Conservation (phyloP, 371 early-diverging fungal genomes). For the Lichtheimia ornata region DNA sequence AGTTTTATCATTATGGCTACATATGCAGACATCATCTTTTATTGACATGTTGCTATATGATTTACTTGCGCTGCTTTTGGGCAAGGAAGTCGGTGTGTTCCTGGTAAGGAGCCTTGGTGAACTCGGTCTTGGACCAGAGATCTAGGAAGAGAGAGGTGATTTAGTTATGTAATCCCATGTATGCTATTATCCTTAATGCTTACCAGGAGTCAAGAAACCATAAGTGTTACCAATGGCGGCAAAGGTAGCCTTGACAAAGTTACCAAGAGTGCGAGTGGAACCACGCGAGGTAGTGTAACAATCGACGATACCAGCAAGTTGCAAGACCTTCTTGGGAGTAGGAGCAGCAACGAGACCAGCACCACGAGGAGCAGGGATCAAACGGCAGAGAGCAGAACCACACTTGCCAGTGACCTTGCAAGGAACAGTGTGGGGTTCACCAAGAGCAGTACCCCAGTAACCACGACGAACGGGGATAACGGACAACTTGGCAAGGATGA, state of each 20-base stretch:
- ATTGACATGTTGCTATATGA: neutral
- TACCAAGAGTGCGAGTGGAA: conserved; percentile 84
- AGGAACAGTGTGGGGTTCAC: conserved; percentile 60
- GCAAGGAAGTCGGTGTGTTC: conserved; percentile 88
- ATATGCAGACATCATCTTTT: no score
- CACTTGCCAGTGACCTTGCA: conserved; percentile 33
- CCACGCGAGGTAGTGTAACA: conserved; percentile 95
- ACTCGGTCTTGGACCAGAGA: conserved; percentile 87
- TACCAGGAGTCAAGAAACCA: conserved; percentile 89
- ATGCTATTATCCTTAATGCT: neutral
- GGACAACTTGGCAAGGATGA: conserved; percentile 96
- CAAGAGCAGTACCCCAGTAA: conserved; percentile 96
- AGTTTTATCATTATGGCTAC: no score
- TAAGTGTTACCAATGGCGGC: conserved; percentile 96
- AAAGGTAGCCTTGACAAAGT: conserved; percentile 99
- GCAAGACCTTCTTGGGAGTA: conserved; percentile 94
- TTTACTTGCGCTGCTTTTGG: conserved; percentile 40
- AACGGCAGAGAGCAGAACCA: conserved; percentile 87
- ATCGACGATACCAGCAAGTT: conserved; percentile 97
- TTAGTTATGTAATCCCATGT: no score
- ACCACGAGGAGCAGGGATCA: conserved; percentile 99
- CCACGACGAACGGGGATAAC: conserved; percentile 97
- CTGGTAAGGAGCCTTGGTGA: conserved; percentile 88
- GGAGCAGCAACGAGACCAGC: conserved; percentile 97
- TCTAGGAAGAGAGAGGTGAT: conserved; percentile 29